Conservation (phyloP, 768 basidiomycete species). For the Trametes cubensis region DNA sequence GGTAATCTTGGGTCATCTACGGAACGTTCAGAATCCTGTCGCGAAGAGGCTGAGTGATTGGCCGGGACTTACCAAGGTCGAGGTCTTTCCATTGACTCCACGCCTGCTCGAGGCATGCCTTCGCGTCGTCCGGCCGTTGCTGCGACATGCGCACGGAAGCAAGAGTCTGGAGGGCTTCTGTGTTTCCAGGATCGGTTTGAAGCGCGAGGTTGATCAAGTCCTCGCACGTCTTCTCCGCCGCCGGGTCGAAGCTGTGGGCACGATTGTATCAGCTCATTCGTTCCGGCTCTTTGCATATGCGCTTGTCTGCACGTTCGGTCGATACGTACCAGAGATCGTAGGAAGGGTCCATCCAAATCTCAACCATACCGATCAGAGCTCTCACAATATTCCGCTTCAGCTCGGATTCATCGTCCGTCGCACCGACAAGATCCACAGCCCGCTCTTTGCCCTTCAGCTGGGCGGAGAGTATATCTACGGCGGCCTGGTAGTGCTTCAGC, state of each 20-base stretch:
- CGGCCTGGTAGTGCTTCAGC: slow-evolving; percentile 77
- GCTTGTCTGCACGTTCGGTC: not conserved
- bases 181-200: slow-evolving; percentile 69
- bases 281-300: too few species aligned
- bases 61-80: slow-evolving; percentile 47
- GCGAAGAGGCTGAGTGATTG: too few species aligned
- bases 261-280: not conserved
- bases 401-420: slow-evolving; percentile 55
- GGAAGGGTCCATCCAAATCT: slow-evolving; percentile 94
- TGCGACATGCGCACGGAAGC: slow-evolving; percentile 91
- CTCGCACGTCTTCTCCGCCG: slow-evolving; percentile 83
- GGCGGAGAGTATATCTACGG: slow-evolving; percentile 65
- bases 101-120: slow-evolving; percentile 63
- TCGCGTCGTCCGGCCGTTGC: slow-evolving; percentile 80
- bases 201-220: slow-evolving; percentile 73
- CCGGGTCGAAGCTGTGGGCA: slow-evolving; percentile 67
- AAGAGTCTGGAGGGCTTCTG: slow-evolving; percentile 78
- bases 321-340: slow-evolving; percentile 79
- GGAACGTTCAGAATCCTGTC: not conserved
- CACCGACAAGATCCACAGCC: slow-evolving; percentile 42
- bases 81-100: slow-evolving; percentile 74
- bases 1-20: slow-evolving; percentile 71
- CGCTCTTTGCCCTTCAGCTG: slow-evolving; percentile 79
- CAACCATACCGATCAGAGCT: slow-evolving; percentile 86
- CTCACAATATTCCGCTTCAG: slow-evolving; percentile 70